phyloP scores from a whole-genome alignment of 2,329 filamentous ascomycete species.

The Coniochaeta sp. region DNA sequence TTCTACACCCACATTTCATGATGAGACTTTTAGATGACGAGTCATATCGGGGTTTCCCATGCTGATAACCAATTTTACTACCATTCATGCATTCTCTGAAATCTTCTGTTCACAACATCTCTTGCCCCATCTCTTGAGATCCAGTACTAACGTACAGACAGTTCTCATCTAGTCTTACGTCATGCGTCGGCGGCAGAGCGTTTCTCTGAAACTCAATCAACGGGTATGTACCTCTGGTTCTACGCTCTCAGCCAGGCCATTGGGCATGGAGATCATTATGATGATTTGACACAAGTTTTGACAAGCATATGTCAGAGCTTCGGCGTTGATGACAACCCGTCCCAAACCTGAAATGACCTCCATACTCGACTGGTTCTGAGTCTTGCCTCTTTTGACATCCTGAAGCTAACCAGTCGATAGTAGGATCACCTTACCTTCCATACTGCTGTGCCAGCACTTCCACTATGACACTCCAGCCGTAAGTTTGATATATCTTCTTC shows the following conservation, averaged over 20 bases:
- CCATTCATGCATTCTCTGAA: conserved; percentile 66
- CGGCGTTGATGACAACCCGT: conserved; percentile 38
- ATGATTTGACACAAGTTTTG: conserved; percentile 79
- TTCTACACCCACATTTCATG: conserved; percentile 24
- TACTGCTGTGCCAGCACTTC: too few relatives aligned
- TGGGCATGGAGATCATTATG: conserved; percentile 37
- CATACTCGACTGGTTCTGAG: background rate
- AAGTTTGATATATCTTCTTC: too few relatives aligned
- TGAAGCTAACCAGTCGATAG: background rate
- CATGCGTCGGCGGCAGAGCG: conserved; percentile 17
- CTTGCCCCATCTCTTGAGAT: conserved; percentile 4
- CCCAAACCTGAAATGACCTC: conserved; percentile 32
- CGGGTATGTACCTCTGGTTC: background rate
- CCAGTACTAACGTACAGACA: background rate
- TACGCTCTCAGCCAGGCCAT: background rate
- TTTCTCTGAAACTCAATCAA: background rate
- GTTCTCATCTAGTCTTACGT: conserved; percentile 4
- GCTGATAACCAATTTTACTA: conserved; percentile 60
- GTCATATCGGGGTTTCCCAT: conserved; percentile 70
- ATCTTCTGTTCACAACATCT: conserved; percentile 8
- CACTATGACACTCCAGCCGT: too few relatives aligned
- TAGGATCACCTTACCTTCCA: too few relatives aligned
- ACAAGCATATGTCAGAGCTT: conserved; percentile 98
- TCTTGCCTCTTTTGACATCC: background rate
- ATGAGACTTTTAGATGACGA: conserved; percentile 61